Evolutionary conservation across 345 rosid species (phyloP).

Genomic region (Melaleuca quinquenervia): DNA sequence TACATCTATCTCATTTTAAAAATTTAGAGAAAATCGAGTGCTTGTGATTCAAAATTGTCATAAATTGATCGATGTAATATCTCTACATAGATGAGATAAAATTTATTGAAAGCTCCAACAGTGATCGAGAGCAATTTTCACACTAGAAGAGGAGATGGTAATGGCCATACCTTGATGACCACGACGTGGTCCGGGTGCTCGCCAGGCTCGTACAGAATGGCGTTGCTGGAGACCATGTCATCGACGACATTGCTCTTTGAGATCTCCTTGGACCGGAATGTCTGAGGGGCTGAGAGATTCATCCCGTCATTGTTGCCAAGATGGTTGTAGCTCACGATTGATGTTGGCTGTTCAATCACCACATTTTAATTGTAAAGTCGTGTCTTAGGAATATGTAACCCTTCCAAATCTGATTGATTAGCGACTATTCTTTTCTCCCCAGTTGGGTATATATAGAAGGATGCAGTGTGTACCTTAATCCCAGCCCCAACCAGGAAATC

Average conservation of each 20-base stretch:
- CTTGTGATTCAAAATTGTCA: background rate
- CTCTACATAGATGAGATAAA: background rate
- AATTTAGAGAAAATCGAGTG: background rate
- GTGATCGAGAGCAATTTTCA: background rate
- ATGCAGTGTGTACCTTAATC: constrained; percentile 44
- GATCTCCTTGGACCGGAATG: constrained; percentile 93
- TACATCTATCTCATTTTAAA: background rate
- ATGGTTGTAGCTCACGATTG: constrained; percentile 96
- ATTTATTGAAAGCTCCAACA: background rate
- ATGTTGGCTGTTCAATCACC: constrained; percentile 54
- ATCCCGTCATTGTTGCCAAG: constrained; percentile 96
- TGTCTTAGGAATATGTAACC: background rate
- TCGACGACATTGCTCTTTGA: constrained; percentile 97
- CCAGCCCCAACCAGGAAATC: constrained; percentile 99
- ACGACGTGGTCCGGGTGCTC: constrained; percentile 99
- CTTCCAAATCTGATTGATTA: background rate
- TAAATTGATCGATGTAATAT: background rate
- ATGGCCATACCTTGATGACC: constrained; percentile 72
- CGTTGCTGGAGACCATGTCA: constrained; percentile 95
- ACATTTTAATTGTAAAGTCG: background rate
- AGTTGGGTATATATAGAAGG: background rate
- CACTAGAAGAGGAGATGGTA: no score
- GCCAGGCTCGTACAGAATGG: constrained; percentile 78
- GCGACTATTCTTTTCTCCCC: background rate
- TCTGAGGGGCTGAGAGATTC: constrained; percentile 97